Evolutionary conservation across 75 land plant genomes (phyloP).

Genomic region (Picea sitchensis): DNA sequence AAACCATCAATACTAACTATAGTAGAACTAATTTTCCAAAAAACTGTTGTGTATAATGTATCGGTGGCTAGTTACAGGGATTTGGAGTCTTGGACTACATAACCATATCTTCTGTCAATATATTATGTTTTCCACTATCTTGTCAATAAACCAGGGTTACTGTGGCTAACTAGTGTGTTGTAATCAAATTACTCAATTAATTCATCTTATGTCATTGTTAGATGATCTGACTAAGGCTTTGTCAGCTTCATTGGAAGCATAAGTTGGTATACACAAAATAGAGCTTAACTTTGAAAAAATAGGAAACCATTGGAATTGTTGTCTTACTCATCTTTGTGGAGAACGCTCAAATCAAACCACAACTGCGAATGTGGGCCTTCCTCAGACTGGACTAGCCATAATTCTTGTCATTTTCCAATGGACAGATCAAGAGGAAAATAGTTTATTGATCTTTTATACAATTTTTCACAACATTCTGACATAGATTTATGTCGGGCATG

Average conservation of each 20-base stretch:
- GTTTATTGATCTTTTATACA: too few species aligned
- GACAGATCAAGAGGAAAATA: too few species aligned
- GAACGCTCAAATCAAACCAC: too few species aligned
- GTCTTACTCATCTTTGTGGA: too few species aligned
- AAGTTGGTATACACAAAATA: not conserved
- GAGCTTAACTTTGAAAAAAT: not conserved
- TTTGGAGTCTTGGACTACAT: not conserved
- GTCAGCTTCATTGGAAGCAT: not conserved
- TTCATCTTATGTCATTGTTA: not conserved
- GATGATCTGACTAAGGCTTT: not conserved
- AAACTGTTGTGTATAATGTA: not conserved
- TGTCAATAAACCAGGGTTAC: not conserved
- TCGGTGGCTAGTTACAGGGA: not conserved
- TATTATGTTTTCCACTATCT: not conserved
- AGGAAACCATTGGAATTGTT: too few species aligned
- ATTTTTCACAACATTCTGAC: too few species aligned
- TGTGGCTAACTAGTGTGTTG: not conserved
- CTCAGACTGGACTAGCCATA: too few species aligned
- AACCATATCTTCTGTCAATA: not conserved
- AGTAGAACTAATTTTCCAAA: not conserved
- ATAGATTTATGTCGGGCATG: too few species aligned
- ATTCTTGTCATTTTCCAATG: too few species aligned
- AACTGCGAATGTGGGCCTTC: too few species aligned
- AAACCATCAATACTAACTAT: not conserved
- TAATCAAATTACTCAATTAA: not conserved